Base-by-base conservation (phyloP, 2,329 filamentous ascomycete genomes). In the Xylaria sp. region DNA sequence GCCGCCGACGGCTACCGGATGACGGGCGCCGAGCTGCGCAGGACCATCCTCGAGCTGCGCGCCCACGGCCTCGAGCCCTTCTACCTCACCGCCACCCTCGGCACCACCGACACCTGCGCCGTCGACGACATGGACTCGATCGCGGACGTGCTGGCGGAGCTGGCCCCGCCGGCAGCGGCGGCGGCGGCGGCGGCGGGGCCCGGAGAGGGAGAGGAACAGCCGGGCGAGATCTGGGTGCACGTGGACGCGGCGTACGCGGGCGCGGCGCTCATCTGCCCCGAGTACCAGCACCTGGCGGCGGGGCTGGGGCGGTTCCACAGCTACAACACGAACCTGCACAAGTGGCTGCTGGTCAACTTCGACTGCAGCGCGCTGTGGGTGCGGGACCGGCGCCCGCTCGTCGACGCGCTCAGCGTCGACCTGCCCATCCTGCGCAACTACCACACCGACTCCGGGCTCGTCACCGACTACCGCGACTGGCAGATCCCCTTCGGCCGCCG, bases 401-500 rank as follows among this genome's bases (percentile, higher is more conserved):
- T 89, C 40, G 81, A 87, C 57, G 89, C 92, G 0, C 81, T 96
- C 39, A 87, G 84, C 67, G 88, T 94, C 69, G 88, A 88, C 16
- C 90, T 90, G 0, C 82, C 88, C 4, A 97, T 96, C 76, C 84
- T 97, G 22, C 74, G 86, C 60, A 97, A 97, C 73, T 77, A 84
- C 3, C 91, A 87, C 75, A 90, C 88, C 2, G 91, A 94, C 64
- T 84, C 82, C 37, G 92, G 91, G 0, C 81, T 93, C 1, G 93
- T 97, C 1, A 96, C 91, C 20, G 93, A 97, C 73, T 97, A 96
- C 77, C 85, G 93, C 43, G 92, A 97, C 78, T 97, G 93, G 93
- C 92, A 96, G 75, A 95, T 97, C 66, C 92, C 93, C 0, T 85
- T 97, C 0, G 93, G 93, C 7, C 81, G 93, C 2, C 82, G 93